Conservation (phyloP, 2,329 filamentous ascomycete species). For the Ceratocystis eucalypticola region DNA sequence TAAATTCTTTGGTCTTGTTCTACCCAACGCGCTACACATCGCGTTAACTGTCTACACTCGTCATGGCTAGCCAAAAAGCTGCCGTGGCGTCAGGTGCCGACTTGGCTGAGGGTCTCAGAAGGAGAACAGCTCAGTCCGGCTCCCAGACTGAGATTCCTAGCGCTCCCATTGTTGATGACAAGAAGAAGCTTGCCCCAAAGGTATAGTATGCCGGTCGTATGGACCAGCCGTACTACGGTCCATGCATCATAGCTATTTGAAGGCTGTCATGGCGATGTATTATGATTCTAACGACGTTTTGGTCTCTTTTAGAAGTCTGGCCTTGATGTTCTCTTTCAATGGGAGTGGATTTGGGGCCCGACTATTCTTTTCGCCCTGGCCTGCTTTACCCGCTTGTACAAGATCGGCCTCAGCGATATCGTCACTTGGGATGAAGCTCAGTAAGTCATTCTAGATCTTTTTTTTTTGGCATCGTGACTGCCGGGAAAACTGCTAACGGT, state of each 20-base stretch:
- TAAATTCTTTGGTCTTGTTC: not conserved
- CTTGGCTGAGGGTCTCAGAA: constrained; percentile 41
- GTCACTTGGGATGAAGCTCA: constrained; percentile 57
- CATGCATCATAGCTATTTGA: not conserved
- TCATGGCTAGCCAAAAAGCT: constrained; percentile 43
- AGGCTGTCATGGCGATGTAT: not conserved
- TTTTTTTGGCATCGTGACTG: not conserved
- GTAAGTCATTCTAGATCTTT: constrained; percentile 30
- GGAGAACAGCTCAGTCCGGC: constrained; percentile 34
- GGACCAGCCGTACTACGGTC: not conserved
- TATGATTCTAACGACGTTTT: constrained; percentile 5
- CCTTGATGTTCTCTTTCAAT: constrained; percentile 48
- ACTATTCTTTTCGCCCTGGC: constrained; percentile 48
- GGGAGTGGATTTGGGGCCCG: constrained; percentile 49
- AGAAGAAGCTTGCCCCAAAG: constrained; percentile 46
- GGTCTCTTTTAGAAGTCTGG: constrained; percentile 36
- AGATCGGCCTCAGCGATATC: constrained; percentile 54
- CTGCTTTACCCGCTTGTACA: constrained; percentile 54
- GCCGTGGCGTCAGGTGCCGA: constrained; percentile 48
- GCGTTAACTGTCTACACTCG: constrained; percentile 9
- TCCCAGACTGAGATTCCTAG: constrained; percentile 19
- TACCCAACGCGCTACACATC: constrained; percentile 3
- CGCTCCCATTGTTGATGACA: constrained; percentile 36
- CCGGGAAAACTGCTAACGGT: not conserved
- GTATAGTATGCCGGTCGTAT: constrained; percentile 25